Percentiles rank a stretch among this genome's conserved stretches.
Conservation (phyloP, 768 basidiomycete genomes). For the Suillus alpinus region DNA sequence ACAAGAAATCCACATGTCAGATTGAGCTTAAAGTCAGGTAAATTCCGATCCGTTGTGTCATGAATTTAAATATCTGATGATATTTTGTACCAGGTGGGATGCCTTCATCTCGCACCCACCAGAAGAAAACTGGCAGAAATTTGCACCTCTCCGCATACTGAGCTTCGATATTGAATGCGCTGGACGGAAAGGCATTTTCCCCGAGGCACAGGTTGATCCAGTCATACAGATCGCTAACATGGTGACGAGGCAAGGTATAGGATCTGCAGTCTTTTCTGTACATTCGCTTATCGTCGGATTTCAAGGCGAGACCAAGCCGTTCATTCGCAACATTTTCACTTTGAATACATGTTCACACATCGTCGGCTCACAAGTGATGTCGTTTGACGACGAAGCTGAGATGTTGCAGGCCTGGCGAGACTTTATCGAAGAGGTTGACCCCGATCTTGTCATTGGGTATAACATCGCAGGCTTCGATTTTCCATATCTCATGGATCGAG, state of each 20-base stretch:
- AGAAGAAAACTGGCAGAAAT: conserved; percentile 88
- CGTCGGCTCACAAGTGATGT: conserved; percentile 94
- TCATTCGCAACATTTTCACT: conserved; percentile 95
- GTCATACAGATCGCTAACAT: conserved; percentile 99
- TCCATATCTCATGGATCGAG: conserved; percentile 92
- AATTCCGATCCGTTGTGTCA: conserved; percentile 16
- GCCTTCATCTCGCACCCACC: conserved; percentile 87
- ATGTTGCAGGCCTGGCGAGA: conserved; percentile 86
- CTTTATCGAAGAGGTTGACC: conserved; percentile 87
- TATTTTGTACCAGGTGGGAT: conserved; percentile 56
- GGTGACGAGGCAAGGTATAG: conserved; percentile 94
- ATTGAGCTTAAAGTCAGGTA: conserved; percentile 81
- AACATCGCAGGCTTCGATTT: conserved; percentile 95
- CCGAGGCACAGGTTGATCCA: conserved; percentile 85
- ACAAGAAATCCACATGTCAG: conserved; percentile 81
- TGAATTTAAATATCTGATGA: conserved; percentile 9
- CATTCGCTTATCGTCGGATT: background rate
- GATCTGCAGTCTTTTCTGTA: background rate
- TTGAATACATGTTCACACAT: conserved; percentile 93
- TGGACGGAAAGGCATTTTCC: conserved; percentile 95
- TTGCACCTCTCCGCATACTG: conserved; percentile 90
- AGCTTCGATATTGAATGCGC: conserved; percentile 99
- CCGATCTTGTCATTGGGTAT: conserved; percentile 95
- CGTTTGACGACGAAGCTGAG: conserved; percentile 69
- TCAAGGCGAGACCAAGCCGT: conserved; percentile 86